A percentile compares a stretch with the other conserved stretches of the same genome.
Conservation (phyloP, 495 filamentous ascomycete genomes). For the Collariella sp. region DNA sequence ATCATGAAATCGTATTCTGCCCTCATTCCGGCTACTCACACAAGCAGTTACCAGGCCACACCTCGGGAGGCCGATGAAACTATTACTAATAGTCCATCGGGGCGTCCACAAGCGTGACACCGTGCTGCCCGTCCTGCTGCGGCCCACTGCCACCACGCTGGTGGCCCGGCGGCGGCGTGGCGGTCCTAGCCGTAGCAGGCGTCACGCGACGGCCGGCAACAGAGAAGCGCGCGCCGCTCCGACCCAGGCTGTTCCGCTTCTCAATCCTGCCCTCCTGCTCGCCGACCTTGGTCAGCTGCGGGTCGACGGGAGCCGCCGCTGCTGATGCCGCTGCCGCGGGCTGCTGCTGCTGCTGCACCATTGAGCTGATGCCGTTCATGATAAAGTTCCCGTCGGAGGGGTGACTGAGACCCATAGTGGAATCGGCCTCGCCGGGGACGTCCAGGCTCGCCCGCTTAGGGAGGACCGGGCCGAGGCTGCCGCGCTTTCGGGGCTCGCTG, state of each 20-base stretch:
- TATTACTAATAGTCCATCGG: constrained; percentile 32
- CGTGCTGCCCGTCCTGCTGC: constrained; percentile 6
- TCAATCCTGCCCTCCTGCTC: constrained; percentile 28
- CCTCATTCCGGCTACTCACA: not conserved
- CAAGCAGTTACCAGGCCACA: not conserved
- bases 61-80: not conserved
- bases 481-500: constrained; percentile 31
- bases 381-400: constrained; percentile 35
- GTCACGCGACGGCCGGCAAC: constrained; percentile 32
- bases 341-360: constrained; percentile 29
- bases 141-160: constrained; percentile 3
- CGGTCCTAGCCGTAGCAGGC: constrained; percentile 12
- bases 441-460: constrained; percentile 42
- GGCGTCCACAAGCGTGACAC: constrained; percentile 26
- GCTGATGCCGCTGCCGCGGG: constrained; percentile 19
- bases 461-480: constrained; percentile 27
- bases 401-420: constrained; percentile 28
- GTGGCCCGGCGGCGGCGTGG: not conserved
- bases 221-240: constrained; percentile 38
- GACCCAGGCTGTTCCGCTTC: constrained; percentile 46
- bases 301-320: constrained; percentile 28
- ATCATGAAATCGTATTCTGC: not conserved
- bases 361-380: constrained; percentile 26
- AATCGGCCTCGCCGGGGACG: constrained; percentile 33
- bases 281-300: constrained; percentile 29